A percentile compares a stretch with the other conserved stretches of the same genome.
These are phyloP conservation scores for Aspergillus piperis DNA, from an alignment of 2,329 filamentous ascomycete genomes.

Conservation along the genomic window DNA sequence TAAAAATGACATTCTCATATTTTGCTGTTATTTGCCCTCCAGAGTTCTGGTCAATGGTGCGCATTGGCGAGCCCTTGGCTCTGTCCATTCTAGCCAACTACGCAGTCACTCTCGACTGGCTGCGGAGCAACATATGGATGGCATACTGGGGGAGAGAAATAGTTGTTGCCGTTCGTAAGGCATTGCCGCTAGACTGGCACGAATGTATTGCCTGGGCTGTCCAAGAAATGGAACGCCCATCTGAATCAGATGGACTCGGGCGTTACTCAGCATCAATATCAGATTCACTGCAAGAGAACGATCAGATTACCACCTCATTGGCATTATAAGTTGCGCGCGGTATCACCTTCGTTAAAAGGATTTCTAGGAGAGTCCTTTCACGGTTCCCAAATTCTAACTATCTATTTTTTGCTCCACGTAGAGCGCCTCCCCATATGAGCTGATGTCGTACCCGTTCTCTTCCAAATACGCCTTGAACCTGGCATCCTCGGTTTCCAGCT, in stretches of 20 bases:
- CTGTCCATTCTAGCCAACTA: conserved; percentile 1
- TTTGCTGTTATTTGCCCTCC: background rate
- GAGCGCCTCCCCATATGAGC: conserved; percentile 12
- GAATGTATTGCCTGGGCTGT: conserved; percentile 4
- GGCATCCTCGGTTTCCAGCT: conserved; percentile 49
- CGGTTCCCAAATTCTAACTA: too few species aligned
- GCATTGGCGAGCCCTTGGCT: background rate
- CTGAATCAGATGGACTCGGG: background rate
- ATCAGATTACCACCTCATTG: background rate
- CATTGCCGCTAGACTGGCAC: background rate
- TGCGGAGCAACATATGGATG: background rate
- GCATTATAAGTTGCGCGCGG: background rate
- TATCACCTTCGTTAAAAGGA: too few species aligned
- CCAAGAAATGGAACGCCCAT: background rate
- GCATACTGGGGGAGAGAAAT: background rate
- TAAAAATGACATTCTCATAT: conserved; percentile 31
- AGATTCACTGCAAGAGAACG: background rate
- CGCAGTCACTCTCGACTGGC: background rate
- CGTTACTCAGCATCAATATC: background rate
- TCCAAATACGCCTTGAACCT: conserved; percentile 49
- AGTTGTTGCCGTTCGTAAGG: background rate
- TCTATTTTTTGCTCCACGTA: conserved; percentile 7
- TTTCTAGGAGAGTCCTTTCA: too few species aligned
- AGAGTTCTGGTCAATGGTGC: conserved; percentile 1
- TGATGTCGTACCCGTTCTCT: conserved; percentile 44